Evolutionary conservation across 305 asterid species (phyloP), one percentile per base, ranked within the genome.

Genomic region (Rubia peregrina): DNA sequence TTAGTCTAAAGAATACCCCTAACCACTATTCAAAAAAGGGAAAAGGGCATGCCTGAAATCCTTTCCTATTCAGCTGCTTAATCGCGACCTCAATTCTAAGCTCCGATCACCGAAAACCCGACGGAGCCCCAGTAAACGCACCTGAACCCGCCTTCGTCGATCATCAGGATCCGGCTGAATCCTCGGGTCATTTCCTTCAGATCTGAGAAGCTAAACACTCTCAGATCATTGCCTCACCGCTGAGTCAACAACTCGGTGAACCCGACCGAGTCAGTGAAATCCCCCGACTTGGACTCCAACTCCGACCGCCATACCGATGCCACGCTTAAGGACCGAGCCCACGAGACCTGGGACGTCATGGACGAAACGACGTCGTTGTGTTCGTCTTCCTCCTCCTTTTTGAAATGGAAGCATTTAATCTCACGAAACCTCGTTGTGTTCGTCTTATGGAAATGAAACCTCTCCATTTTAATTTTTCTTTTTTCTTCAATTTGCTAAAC

Each of bases 121-220:
- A 82, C 81, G 76, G 79, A 30, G 24, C 88, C 90, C 66, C 73
- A 70, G 41, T 78, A 84, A n/a, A 86, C 88, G 44, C 82, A 80
- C 19, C 98, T 97, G 80, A 92, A 90, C 6, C 98, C 98, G 56
- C 97, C 97, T 73, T 92, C 98, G 6, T 97, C 98, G 67, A 92
- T 85, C 84, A 87, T 24, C 60, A 88, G 85, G 11, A 79, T 66
- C 65, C 96, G 84, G 70, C 82, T 85, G 79, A 92, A 92, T 60
- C 95, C 89, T 9, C 86, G 78, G 3, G 98, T 90, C 3, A 91
- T 94, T 12, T 82, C 78, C 80, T 90, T 91, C 40, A 92, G 86
- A 78, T 92, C 96, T 0, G 84, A 65, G 71, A 85, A 90, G 24
- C 82, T 77, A 76, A 92, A 92, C 0, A 86, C 88, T 0, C 92